Evolutionary conservation across 352 stramenopile species (phyloP).

Genomic region (Phytophthora foliorum): DNA sequence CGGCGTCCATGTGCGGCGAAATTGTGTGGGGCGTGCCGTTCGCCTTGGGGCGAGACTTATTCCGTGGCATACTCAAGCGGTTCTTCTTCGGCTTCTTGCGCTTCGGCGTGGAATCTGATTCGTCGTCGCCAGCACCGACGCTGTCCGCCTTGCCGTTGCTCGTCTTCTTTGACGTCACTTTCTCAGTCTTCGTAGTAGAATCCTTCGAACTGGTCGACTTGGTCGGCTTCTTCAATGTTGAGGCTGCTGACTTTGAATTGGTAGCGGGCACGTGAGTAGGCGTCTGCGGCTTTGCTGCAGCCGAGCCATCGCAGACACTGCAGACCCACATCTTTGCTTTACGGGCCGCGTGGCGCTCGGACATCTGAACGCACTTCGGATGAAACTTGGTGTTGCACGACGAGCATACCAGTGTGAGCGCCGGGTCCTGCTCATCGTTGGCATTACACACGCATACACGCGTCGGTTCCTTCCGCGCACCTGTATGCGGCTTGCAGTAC

Average conservation of each 20-base stretch:
- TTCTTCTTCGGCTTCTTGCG: conserved; percentile 45
- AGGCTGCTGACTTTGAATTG: conserved; percentile 12
- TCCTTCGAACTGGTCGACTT: conserved; percentile 28
- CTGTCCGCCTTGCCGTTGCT: conserved; percentile 26
- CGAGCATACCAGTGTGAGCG: conserved; percentile 66
- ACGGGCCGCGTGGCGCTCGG: conserved; percentile 64
- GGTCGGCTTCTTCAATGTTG: conserved; percentile 21
- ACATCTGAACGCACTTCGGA: conserved; percentile 86
- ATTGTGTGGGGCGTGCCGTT: conserved; percentile 36
- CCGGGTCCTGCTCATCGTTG: conserved; percentile 45
- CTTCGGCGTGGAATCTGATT: conserved; percentile 16
- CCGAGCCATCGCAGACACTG: conserved; percentile 38
- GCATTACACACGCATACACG: conserved; percentile 59
- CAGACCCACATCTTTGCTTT: conserved; percentile 62
- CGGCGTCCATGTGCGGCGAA: conserved; percentile 51
- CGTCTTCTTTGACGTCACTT: conserved; percentile 18
- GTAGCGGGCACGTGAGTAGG: conserved; percentile 16
- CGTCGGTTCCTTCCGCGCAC: conserved; percentile 45
- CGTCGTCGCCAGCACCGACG: conserved; percentile 5
- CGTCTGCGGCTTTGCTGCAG: conserved; percentile 23
- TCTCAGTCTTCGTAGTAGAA: conserved; percentile 15
- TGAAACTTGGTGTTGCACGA: conserved; percentile 80
- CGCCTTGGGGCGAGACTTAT: conserved; percentile 35
- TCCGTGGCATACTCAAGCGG: conserved; percentile 39
- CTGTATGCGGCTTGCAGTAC: conserved; percentile 76